Evolutionary conservation across 768 basidiomycete genomes (phyloP), one percentile per base, ranked within the genome.

Genomic region (Boletus subparvulus): DNA sequence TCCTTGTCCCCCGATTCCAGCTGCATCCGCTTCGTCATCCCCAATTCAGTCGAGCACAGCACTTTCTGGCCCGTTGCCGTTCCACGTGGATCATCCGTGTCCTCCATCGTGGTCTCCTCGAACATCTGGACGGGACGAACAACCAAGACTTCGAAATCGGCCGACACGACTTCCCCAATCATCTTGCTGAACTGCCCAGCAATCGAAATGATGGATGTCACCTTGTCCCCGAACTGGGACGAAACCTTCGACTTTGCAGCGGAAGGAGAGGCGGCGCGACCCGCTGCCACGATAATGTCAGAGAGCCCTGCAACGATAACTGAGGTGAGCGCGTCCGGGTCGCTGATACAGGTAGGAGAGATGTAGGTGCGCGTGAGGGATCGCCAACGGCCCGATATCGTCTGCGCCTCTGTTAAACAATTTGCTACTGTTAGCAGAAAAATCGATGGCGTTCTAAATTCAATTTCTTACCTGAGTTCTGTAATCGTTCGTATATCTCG

Each of bases 71-170:
- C 56, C 17, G 13, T 11, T 7, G 12, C 39, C 10, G 14, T 17
- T 13, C 13, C 43, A 3, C 32, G 24, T 8, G 26, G 16, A n/a
- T 49, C 54, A 13, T 52, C 49, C 41, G 24, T 12, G 17, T 50
- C 48, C 36, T 62, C 61, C 61, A 62, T 62, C 33, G 45, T 58
- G 12, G n/a, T 32, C 33, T 48, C 52, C 11, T 57, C 61, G 9
- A 58, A 62, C 2, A 1, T 8, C 39, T 48, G 13, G 3, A 4
- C 11, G 17, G 61, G 41, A 2, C 8, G 13, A 40, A 47, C 32
- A 13, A 32, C 47, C 2, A 49, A 6, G 2, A 62, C 52, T 14
- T 19, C n/a, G 19, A 62, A 62, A 46, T 62, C 61, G 13, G 33
- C 47, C 21, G 60, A 54, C 3, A 41, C 19, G 5, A 47, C 50